These are phyloP conservation scores for Aphanocladium album DNA, from an alignment of 2,329 filamentous ascomycete genomes.

Conservation along the genomic window DNA sequence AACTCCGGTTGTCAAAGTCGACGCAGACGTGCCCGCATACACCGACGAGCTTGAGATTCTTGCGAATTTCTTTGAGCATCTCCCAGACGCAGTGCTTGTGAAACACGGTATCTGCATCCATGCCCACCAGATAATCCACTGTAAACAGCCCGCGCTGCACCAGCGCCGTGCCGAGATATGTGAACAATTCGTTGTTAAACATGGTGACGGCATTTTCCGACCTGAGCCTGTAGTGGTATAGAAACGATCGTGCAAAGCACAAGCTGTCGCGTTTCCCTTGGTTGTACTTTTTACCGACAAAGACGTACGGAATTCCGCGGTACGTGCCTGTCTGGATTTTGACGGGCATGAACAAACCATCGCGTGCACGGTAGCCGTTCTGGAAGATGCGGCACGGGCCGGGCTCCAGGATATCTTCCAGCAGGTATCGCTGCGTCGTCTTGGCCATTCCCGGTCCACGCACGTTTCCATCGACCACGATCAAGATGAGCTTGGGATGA, in stretches of 20 bases:
- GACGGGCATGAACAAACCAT: conserved; percentile 42
- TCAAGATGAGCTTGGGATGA: conserved; percentile 40
- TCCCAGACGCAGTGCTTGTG: conserved; percentile 39
- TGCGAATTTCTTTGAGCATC: conserved; percentile 38
- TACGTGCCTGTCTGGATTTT: conserved; percentile 39
- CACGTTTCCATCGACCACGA: conserved; percentile 44
- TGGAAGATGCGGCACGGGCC: conserved; percentile 31
- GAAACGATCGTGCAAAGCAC: conserved; percentile 43
- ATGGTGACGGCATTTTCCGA: conserved; percentile 37
- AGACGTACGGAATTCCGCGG: conserved; percentile 41
- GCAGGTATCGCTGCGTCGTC: conserved; percentile 42
- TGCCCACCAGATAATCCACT: conserved; percentile 39
- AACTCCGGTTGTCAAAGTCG: conserved; percentile 37
- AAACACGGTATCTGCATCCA: conserved; percentile 46
- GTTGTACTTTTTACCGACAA: conserved; percentile 45
- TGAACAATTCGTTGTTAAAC: conserved; percentile 41
- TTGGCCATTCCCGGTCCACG: conserved; percentile 43
- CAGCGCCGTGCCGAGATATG: conserved; percentile 34
- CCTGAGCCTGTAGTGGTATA: conserved; percentile 43
- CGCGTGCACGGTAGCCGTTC: conserved; percentile 41
- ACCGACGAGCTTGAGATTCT: conserved; percentile 38
- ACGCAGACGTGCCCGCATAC: conserved; percentile 46
- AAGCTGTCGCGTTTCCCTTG: conserved; percentile 46
- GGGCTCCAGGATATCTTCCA: conserved; percentile 39
- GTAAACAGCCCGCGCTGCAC: conserved; percentile 33